Percentiles rank a stretch among this genome's conserved stretches.
phyloP scores from a whole-genome alignment of 257 asterid genomes.

The Agastache rugosa region DNA sequence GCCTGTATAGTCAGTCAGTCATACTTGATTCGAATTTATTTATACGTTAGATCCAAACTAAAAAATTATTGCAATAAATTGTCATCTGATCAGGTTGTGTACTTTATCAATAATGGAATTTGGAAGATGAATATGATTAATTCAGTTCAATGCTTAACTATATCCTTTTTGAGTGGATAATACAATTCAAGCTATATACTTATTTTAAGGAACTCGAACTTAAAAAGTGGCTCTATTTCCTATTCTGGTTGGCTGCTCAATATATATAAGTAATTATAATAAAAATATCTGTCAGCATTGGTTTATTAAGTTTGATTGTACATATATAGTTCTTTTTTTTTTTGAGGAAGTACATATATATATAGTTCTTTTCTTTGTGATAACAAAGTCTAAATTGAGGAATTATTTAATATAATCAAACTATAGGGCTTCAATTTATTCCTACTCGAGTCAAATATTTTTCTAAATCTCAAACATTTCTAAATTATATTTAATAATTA shows the following conservation, averaged over 20 bases:
- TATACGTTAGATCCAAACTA: not conserved
- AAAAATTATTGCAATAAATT: not conserved
- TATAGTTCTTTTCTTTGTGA: not conserved
- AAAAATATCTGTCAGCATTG: too few species aligned
- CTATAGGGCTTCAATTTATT: not conserved
- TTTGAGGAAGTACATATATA: too few species aligned
- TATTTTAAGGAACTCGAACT: not conserved
- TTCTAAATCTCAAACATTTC: too few species aligned
- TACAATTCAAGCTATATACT: not conserved
- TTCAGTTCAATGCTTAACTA: not conserved
- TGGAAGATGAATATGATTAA: not conserved
- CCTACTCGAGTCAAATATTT: too few species aligned
- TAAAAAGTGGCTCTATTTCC: not conserved
- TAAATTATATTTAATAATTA: too few species aligned
- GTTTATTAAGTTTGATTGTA: not conserved
- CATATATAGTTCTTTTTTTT: not conserved
- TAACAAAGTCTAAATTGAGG: not conserved
- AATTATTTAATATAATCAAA: too few species aligned
- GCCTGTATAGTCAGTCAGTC: too few species aligned
- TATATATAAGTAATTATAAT: not conserved
- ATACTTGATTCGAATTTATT: too few species aligned
- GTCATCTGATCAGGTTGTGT: not conserved
- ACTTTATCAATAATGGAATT: slow-evolving; percentile 4
- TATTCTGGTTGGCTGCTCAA: not conserved
- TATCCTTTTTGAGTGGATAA: not conserved